These are phyloP conservation scores for Naganishia liquefaciens DNA, from an alignment of 1,284 basidiomycete genomes.

Conservation along the genomic window DNA sequence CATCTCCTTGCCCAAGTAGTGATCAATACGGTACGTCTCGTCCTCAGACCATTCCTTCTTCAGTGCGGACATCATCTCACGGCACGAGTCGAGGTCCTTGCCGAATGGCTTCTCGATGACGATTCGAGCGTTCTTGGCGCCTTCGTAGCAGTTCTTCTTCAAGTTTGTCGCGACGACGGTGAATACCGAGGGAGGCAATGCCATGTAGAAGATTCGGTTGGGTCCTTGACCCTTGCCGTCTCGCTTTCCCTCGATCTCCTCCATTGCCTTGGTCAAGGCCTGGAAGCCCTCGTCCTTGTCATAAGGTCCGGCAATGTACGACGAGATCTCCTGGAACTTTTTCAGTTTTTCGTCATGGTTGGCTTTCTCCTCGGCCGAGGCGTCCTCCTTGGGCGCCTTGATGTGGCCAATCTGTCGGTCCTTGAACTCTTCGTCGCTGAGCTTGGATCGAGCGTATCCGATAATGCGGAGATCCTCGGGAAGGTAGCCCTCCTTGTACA, in stretches of 20 bases:
- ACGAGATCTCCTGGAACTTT: constrained; percentile 74
- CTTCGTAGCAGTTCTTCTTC: constrained; percentile 74
- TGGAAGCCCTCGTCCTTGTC: constrained; percentile 78
- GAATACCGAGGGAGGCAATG: constrained; percentile 91
- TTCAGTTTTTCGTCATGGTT: constrained; percentile 62
- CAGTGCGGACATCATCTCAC: constrained; percentile 72
- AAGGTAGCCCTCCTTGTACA: constrained; percentile 76
- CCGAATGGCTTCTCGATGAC: constrained; percentile 98
- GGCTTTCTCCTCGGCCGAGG: constrained; percentile 47
- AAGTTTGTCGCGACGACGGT: constrained; percentile 79
- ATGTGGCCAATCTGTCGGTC: constrained; percentile 79
- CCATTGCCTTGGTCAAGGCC: constrained; percentile 71
- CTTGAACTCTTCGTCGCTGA: constrained; percentile 82
- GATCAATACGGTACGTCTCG: constrained; percentile 96
- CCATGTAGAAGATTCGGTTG: constrained; percentile 89
- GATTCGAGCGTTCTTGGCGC: constrained; percentile 77
- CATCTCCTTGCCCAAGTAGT: constrained; percentile 99
- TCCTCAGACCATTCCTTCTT: constrained; percentile 89
- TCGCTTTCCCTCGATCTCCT: constrained; percentile 69
- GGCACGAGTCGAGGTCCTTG: constrained; percentile 84
- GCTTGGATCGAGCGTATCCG: constrained; percentile 93
- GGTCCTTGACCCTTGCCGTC: constrained; percentile 52
- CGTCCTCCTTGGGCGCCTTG: constrained; percentile 70
- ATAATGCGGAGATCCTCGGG: constrained; percentile 83
- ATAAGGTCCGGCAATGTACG: constrained; percentile 84